These are phyloP conservation scores for Vaccinium myrtillus DNA, from an alignment of 148 eudicot genomes.

Conservation along the genomic window DNA sequence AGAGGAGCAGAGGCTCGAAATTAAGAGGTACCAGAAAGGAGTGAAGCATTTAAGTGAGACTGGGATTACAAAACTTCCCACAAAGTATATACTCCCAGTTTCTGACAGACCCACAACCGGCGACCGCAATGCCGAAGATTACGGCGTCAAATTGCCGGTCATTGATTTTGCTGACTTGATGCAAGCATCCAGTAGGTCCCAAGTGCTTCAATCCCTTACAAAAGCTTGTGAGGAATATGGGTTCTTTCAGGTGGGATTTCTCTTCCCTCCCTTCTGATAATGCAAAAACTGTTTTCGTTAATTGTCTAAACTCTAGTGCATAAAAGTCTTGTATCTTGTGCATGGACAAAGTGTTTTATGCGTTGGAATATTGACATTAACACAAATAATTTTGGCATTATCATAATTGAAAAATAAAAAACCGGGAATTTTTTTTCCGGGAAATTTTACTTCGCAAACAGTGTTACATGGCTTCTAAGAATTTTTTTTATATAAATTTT, in stretches of 20 bases:
- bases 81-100: conserved; percentile 62
- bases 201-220: conserved; percentile 43
- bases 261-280: background rate
- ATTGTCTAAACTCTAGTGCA: no score
- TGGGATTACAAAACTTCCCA: conserved; percentile 61
- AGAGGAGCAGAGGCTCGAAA: background rate
- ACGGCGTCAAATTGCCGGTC: conserved; percentile 20
- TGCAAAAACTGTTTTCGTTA: background rate
- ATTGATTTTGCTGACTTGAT: conserved; percentile 58
- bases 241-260: conserved; percentile 67
- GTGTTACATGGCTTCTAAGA: no score
- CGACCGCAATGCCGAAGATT: background rate
- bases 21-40: conserved; percentile 50
- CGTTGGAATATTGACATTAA: no score
- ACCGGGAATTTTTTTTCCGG: no score
- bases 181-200: conserved; percentile 47
- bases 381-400: no score
- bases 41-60: conserved; percentile 65
- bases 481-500: no score
- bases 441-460: no score
- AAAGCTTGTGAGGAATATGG: conserved; percentile 70
- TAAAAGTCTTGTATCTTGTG: no score
- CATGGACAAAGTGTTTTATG: no score
- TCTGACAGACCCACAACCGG: conserved; percentile 51
- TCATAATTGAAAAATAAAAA: no score